phyloP scores from a whole-genome alignment of 2,329 filamentous ascomycete genomes.

The Graphilbum sp. region DNA sequence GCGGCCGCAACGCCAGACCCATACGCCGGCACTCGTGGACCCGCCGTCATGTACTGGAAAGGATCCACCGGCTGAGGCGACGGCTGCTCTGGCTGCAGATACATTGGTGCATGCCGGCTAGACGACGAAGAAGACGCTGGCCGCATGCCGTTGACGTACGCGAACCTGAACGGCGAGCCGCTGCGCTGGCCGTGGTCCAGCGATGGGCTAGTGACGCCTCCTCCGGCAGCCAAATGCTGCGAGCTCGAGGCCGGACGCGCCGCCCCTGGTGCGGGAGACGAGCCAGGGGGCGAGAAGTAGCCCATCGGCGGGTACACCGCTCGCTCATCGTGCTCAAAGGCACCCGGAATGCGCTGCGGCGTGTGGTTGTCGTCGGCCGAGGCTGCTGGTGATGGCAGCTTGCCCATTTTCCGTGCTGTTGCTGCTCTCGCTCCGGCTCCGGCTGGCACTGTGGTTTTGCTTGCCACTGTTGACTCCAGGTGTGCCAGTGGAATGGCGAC shows the following conservation, averaged over 20 bases:
- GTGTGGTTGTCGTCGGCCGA: conserved; percentile 16
- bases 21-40: conserved; percentile 21
- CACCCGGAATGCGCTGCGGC: conserved; percentile 21
- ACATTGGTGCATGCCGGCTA: no score
- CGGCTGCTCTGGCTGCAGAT: conserved; percentile 16
- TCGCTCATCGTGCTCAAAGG: conserved; percentile 19
- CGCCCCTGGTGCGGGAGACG: conserved; percentile 4
- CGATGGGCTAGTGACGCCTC: conserved; percentile 28
- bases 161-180: conserved; percentile 28
- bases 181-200: conserved; percentile 15
- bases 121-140: conserved; percentile 12
- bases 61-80: conserved; percentile 23
- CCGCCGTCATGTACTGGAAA: conserved; percentile 35
- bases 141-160: conserved; percentile 20
- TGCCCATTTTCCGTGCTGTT: conserved; percentile 16
- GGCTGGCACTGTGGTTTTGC: no score
- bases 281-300: conserved; percentile 30
- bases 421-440: background rate
- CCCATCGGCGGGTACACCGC: conserved; percentile 30
- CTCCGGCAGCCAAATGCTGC: conserved; percentile 10
- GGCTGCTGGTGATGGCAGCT: conserved; percentile 9
- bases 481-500: conserved; percentile 37
- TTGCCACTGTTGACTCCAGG: conserved; percentile 21
- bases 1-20: conserved; percentile 20
- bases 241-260: background rate